Conservation (phyloP, 441 rosid species). For the Arabidopsis lyrata region DNA sequence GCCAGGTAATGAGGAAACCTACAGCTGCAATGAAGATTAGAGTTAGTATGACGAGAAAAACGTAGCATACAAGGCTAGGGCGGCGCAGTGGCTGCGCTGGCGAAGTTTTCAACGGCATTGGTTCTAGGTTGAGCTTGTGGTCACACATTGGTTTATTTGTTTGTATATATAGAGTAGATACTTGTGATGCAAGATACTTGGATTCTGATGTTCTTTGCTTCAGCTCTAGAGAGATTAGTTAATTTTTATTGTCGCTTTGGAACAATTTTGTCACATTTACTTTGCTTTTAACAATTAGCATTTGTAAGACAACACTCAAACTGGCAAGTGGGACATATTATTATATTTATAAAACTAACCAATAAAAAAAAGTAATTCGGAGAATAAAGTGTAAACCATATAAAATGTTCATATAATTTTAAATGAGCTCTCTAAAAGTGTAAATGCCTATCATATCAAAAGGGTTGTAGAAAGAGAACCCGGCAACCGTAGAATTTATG, state of each 20-base stretch:
- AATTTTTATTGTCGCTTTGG: not conserved
- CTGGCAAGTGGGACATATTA: slow-evolving; percentile 4
- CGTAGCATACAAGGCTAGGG: slow-evolving; percentile 32
- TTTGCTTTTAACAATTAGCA: slow-evolving; percentile 1
- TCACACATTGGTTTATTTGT: slow-evolving; percentile 6
- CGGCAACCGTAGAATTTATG: not conserved
- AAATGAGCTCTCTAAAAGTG: not conserved
- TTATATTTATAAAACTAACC: not conserved
- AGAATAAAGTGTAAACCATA: slow-evolving; percentile 3
- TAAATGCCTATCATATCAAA: too few relatives aligned
- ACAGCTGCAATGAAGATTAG: slow-evolving; percentile 61
- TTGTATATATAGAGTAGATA: slow-evolving; percentile 15
- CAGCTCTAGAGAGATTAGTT: slow-evolving; percentile 10
- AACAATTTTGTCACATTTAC: slow-evolving; percentile 7
- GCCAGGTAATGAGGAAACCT: slow-evolving; percentile 68
- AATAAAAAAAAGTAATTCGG: not conserved
- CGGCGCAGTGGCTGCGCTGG: slow-evolving; percentile 6
- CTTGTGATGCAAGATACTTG: slow-evolving; percentile 42
- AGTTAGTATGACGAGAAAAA: slow-evolving; percentile 50
- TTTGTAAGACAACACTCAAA: slow-evolving; percentile 13
- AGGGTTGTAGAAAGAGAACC: too few relatives aligned
- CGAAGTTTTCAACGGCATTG: slow-evolving; percentile 27
- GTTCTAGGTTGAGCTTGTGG: not conserved
- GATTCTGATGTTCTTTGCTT: slow-evolving; percentile 47
- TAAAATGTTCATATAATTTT: not conserved